These are phyloP conservation scores for Aleurites moluccanus DNA, from an alignment of 441 rosid genomes.

Conservation along the genomic window DNA sequence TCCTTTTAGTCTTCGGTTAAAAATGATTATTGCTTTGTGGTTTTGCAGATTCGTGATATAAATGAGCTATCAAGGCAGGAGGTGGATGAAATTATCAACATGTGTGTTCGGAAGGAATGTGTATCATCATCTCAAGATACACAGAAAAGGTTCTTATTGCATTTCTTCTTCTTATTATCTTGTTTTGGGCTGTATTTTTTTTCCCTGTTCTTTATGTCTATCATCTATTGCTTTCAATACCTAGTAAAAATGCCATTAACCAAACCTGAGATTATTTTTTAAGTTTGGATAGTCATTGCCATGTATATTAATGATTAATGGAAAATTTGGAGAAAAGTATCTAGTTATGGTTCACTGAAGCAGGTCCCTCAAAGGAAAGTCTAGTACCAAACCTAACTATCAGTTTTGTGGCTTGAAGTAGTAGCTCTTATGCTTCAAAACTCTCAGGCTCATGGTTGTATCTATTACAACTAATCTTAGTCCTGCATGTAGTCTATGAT, in stretches of 20 bases:
- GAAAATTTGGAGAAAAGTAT: not conserved
- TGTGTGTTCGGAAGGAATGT: conserved; percentile 59
- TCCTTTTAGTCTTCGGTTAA: conserved; percentile 12
- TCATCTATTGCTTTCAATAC: not conserved
- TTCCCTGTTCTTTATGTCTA: not conserved
- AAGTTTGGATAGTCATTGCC: not conserved
- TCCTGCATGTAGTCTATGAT: not conserved
- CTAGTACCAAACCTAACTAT: not conserved
- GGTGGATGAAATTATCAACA: conserved; percentile 81
- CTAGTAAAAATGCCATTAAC: not conserved
- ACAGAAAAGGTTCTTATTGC: conserved; percentile 62
- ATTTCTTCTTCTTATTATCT: not conserved
- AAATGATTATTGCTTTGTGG: conserved; percentile 14
- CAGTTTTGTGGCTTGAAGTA: not conserved
- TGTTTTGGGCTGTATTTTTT: not conserved
- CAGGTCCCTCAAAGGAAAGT: not conserved
- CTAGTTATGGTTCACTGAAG: not conserved
- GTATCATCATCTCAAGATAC: conserved; percentile 73
- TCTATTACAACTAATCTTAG: not conserved
- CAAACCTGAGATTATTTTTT: too few relatives aligned
- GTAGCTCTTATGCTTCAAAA: not conserved
- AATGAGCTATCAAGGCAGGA: conserved; percentile 96
- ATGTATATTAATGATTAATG: not conserved
- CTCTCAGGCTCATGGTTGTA: not conserved
- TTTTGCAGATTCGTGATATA: conserved; percentile 76